Evolutionary conservation across 148 eudicot species (phyloP), one percentile per base, ranked within the genome.

Genomic region (Euryodendron excelsum): DNA sequence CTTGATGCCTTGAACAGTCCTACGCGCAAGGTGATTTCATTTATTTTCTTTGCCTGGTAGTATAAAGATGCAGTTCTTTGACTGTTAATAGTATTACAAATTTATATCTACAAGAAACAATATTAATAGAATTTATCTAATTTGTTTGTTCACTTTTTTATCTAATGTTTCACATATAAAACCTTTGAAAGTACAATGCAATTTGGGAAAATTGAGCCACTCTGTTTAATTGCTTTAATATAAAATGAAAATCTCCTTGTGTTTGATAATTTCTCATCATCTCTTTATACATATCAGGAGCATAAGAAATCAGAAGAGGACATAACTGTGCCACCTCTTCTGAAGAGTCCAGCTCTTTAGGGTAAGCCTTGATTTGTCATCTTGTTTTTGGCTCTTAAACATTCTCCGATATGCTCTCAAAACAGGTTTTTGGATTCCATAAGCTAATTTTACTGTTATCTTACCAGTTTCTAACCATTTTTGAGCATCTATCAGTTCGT

Each of bases 261-360:
- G n/a, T n/a, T n/a, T n/a, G n/a, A n/a, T n/a, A n/a, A n/a, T n/a
- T n/a, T n/a, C n/a, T n/a, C n/a, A n/a, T n/a, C n/a, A n/a, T n/a
- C n/a, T n/a, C n/a, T n/a, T n/a, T n/a, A n/a, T n/a, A n/a, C n/a
- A n/a, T n/a, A n/a, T n/a, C n/a, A n/a, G n/a, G n/a, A n/a, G n/a
- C n/a, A n/a, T n/a, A n/a, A n/a, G n/a, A n/a, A n/a, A n/a, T n/a
- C n/a, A n/a, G n/a, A n/a, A n/a, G n/a, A n/a, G n/a, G n/a, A n/a
- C n/a, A n/a, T n/a, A n/a, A n/a, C n/a, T n/a, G n/a, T n/a, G 20
- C 93, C 93, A 17, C 91, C 93, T 76, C 87, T 90, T 18, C 73
- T 90, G 67, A 88, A 88, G 83, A 90, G 90, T 83, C 91, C 93
- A 63, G 91, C 89, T 78, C 91, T 90, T 12, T 90, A 91, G 93